Evolutionary conservation across 345 rosid species (phyloP).

Genomic region (Citrus trifoliata): DNA sequence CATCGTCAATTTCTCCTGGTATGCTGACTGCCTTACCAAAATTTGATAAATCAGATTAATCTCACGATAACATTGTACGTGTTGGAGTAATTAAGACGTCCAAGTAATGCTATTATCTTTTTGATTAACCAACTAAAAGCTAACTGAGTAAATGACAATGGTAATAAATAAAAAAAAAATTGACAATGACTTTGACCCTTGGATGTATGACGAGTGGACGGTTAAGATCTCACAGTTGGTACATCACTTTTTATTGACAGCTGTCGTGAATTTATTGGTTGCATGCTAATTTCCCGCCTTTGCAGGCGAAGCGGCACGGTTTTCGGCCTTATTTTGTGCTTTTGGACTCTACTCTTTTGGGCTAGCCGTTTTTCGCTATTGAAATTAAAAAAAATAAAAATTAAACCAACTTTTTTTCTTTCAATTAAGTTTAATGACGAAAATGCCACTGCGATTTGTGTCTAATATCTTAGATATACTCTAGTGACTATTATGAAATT

Average conservation of each 20-base stretch:
- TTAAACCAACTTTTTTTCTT: not conserved
- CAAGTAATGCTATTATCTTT: not conserved
- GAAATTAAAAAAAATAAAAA: not conserved
- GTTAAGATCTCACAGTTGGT: not conserved
- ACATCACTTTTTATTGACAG: not conserved
- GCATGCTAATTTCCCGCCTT: constrained; percentile 6
- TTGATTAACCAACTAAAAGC: constrained; percentile 1
- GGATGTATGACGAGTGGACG: constrained; percentile 10
- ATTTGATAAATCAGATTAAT: not conserved
- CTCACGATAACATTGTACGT: not conserved
- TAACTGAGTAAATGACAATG: not conserved
- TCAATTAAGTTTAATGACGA: not conserved
- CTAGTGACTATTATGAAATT: no score
- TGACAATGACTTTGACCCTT: not conserved
- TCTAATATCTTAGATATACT: no score
- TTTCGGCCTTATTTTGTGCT: not conserved
- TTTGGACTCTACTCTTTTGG: not conserved
- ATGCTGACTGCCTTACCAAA: not conserved
- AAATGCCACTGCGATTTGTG: not conserved
- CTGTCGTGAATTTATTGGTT: not conserved
- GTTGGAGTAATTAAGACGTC: constrained; percentile 18
- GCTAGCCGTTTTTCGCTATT: not conserved
- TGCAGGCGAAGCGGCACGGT: not conserved
- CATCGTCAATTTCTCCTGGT: not conserved
- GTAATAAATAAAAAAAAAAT: no score